Percentiles rank a stretch among this genome's conserved stretches.
Conservation (phyloP, 2,329 filamentous ascomycete species). For the Neurospora sp. region DNA sequence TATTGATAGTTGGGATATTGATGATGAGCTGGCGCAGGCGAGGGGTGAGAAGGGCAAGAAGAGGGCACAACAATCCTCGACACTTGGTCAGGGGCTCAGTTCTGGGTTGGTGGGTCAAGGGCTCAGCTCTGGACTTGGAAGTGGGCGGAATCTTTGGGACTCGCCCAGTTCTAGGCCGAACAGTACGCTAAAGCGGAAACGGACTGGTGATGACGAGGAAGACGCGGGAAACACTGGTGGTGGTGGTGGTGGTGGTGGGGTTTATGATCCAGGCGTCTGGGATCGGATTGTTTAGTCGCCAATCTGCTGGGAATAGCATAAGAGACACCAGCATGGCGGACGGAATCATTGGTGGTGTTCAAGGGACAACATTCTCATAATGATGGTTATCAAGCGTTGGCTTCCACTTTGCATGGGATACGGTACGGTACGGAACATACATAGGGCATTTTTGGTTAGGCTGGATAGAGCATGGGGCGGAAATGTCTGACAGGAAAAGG, state of each 20-base stretch:
- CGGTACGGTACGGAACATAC: neutral
- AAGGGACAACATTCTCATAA: neutral
- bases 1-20: constrained; percentile 28
- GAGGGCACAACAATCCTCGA: neutral
- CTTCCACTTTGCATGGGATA: neutral
- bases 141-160: constrained; percentile 3
- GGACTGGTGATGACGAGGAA: neutral
- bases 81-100: neutral
- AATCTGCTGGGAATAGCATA: neutral
- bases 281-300: neutral
- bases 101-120: neutral
- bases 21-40: constrained; percentile 26
- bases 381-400: neutral
- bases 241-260: neutral
- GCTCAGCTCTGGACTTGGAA: neutral
- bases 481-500: neutral
- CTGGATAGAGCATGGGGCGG: neutral
- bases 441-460: neutral
- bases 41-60: constrained; percentile 11
- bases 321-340: neutral
- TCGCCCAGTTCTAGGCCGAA: neutral
- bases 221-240: neutral
- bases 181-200: neutral
- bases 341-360: neutral
- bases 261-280: neutral